These are phyloP conservation scores for Metschnikowia henanensis DNA, from an alignment of 805 yeast species.

Conservation along the genomic window DNA sequence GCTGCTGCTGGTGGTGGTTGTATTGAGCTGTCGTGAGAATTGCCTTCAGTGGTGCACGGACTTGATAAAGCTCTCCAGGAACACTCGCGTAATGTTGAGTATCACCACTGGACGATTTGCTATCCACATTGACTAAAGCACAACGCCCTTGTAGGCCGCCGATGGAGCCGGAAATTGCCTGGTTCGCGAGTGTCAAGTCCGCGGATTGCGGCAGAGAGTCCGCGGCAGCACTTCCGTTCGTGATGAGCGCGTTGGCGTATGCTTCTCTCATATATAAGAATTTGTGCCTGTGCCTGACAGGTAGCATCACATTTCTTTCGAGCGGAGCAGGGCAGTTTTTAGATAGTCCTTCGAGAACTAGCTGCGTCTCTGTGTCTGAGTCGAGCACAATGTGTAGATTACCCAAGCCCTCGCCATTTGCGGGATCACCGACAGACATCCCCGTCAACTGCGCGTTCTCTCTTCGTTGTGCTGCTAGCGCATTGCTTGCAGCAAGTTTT, in stretches of 20 bases:
- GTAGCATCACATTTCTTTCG: slow-evolving; percentile 70
- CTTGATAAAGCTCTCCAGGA: slow-evolving; percentile 55
- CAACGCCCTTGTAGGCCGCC: slow-evolving; percentile 84
- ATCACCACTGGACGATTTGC: slow-evolving; percentile 21
- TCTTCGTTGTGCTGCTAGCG: slow-evolving; percentile 73
- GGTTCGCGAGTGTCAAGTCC: slow-evolving; percentile 45
- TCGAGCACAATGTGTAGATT: slow-evolving; percentile 54
- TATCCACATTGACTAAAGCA: slow-evolving; percentile 67
- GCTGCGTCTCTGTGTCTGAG: slow-evolving; percentile 91
- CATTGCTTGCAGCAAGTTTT: slow-evolving; percentile 79
- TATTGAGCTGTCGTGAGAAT: slow-evolving; percentile 42
- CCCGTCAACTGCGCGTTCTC: slow-evolving; percentile 54
- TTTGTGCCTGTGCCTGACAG: slow-evolving; percentile 67
- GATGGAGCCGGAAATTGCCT: slow-evolving; percentile 49
- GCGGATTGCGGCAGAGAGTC: slow-evolving; percentile 23
- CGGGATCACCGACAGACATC: slow-evolving; percentile 18
- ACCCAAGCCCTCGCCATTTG: slow-evolving; percentile 21
- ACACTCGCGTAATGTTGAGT: slow-evolving; percentile 53
- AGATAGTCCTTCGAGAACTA: slow-evolving; percentile 85
- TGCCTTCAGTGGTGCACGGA: slow-evolving; percentile 47
- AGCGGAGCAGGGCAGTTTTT: slow-evolving; percentile 81
- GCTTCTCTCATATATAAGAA: slow-evolving; percentile 90
- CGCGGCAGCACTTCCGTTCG: slow-evolving; percentile 55
- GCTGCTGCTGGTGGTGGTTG: slow-evolving; percentile 43
- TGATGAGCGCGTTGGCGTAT: slow-evolving; percentile 83